Conservation (phyloP, 305 asterid genomes). For the Caryopteris hybrid region DNA sequence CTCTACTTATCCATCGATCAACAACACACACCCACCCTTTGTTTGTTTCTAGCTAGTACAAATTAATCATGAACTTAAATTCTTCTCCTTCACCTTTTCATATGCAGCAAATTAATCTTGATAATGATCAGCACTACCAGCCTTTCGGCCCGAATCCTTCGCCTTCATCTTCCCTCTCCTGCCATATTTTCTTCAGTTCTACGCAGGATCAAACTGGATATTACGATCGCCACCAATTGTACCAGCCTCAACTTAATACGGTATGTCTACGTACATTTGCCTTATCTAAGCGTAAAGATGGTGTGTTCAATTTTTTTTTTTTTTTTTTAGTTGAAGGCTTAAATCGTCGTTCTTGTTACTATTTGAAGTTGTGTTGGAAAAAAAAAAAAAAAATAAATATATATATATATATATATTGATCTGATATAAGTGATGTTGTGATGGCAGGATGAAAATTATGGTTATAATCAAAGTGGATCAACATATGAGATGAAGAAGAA, state of each 20-base stretch:
- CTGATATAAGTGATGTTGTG: too few relatives aligned
- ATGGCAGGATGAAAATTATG: conserved; percentile 29
- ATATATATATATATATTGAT: too few relatives aligned
- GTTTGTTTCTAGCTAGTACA: too few relatives aligned
- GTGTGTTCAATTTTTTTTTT: too few relatives aligned
- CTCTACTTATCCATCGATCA: too few relatives aligned
- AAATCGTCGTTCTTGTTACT: too few relatives aligned
- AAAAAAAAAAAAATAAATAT: too few relatives aligned
- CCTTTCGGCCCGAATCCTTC: conserved; percentile 35
- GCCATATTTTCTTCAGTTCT: conserved; percentile 43
- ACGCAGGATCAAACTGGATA: conserved; percentile 33
- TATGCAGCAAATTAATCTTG: conserved; percentile 24
- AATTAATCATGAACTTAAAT: conserved; percentile 44
- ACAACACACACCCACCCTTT: too few relatives aligned
- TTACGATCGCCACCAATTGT: conserved; percentile 24
- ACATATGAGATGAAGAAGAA: conserved; percentile 33
- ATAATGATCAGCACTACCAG: conserved; percentile 25
- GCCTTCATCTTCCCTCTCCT: conserved; percentile 40
- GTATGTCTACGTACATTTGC: too few relatives aligned
- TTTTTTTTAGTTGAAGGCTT: too few relatives aligned
- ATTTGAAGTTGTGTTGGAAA: too few relatives aligned
- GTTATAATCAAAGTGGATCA: conserved; percentile 37
- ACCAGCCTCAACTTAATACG: conserved; percentile 30
- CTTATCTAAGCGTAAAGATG: too few relatives aligned
- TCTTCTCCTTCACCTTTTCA: conserved; percentile 40